phyloP scores from a whole-genome alignment of 208 protist genomes.

The Leishmania tarentolae region DNA sequence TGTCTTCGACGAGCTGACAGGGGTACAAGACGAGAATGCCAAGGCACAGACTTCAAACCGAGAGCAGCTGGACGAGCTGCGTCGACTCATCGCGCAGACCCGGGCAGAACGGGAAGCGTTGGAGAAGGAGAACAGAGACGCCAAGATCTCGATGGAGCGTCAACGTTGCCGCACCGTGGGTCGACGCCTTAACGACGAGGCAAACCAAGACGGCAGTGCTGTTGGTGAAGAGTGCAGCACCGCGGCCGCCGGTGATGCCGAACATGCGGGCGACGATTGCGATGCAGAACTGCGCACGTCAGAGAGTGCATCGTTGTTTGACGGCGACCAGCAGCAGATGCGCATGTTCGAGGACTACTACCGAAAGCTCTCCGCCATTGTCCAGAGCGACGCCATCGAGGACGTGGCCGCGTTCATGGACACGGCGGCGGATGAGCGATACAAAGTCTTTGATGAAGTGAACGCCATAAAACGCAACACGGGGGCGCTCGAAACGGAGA shows the following conservation, averaged over 20 bases:
- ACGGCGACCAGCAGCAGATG: slow-evolving; percentile 10
- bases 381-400: slow-evolving; percentile 44
- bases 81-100: slow-evolving; percentile 33
- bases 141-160: slow-evolving; percentile 16
- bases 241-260: not conserved
- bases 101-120: slow-evolving; percentile 41
- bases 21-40: slow-evolving; percentile 66
- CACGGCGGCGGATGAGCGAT: slow-evolving; percentile 46
- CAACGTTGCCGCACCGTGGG: slow-evolving; percentile 1
- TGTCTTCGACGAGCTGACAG: slow-evolving; percentile 70
- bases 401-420: slow-evolving; percentile 66
- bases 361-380: slow-evolving; percentile 46
- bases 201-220: not conserved
- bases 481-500: slow-evolving; percentile 31
- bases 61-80: slow-evolving; percentile 54
- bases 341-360: slow-evolving; percentile 57
- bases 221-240: not conserved
- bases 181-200: not conserved
- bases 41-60: slow-evolving; percentile 41
- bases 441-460: slow-evolving; percentile 57
- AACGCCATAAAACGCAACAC: slow-evolving; percentile 54
- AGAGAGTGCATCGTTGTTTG: not conserved
- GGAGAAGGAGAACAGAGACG: slow-evolving; percentile 33
- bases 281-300: not conserved
- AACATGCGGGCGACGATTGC: not conserved